A percentile compares a stretch with the other conserved stretches of the same genome.
These are phyloP conservation scores for Caryocar brasiliense DNA, from an alignment of 441 rosid species.

Conservation along the genomic window DNA sequence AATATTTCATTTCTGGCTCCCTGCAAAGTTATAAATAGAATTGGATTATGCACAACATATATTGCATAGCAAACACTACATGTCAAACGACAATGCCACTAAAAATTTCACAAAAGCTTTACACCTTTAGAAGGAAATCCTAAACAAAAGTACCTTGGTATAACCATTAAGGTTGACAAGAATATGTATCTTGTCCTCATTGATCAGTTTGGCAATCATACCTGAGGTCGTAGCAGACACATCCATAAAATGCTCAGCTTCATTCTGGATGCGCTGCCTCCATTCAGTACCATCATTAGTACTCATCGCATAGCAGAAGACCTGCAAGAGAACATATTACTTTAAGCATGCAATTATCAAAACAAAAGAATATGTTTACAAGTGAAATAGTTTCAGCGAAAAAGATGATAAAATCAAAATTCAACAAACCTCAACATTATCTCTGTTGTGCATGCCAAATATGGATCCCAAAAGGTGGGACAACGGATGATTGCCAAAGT, in stretches of 20 bases:
- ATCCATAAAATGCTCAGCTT: constrained; percentile 85
- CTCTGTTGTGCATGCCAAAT: constrained; percentile 92
- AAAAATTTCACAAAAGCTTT: background rate
- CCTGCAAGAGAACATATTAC: constrained; percentile 31
- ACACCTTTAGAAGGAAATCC: background rate
- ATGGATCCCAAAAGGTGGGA: constrained; percentile 99
- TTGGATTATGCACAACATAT: background rate
- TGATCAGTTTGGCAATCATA: constrained; percentile 75
- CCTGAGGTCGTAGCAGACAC: constrained; percentile 87
- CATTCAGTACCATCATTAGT: constrained; percentile 92
- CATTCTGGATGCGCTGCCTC: constrained; percentile 86
- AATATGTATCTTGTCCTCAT: constrained; percentile 79
- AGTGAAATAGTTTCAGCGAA: background rate
- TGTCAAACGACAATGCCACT: background rate
- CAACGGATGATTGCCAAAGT: constrained; percentile 95
- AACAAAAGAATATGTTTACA: background rate
- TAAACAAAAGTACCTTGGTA: constrained; percentile 52
- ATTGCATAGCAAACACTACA: background rate
- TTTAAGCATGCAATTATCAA: constrained; percentile 2
- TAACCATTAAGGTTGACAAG: constrained; percentile 92
- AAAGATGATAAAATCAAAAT: background rate
- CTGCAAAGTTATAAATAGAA: constrained; percentile 29
- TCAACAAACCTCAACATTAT: constrained; percentile 66
- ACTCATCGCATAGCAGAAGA: constrained; percentile 93
- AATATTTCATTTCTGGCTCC: constrained; percentile 97